phyloP scores from a whole-genome alignment of 805 yeast genomes.

The Metschnikowia noctiluminum region DNA sequence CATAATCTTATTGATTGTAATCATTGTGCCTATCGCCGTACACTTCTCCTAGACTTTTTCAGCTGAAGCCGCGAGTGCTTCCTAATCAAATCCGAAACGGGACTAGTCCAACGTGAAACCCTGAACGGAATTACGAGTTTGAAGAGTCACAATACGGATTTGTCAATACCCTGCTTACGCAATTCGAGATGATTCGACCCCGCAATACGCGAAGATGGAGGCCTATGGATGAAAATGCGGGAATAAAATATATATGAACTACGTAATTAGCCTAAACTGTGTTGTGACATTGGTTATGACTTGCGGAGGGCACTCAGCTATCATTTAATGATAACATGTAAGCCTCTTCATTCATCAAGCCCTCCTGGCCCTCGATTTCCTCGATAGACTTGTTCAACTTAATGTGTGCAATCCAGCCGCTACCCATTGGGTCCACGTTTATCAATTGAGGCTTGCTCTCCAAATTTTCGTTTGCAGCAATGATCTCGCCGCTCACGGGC shows the following conservation, averaged over 20 bases:
- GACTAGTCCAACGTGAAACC: background rate
- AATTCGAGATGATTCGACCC: no score
- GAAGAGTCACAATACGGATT: no score
- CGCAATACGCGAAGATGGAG: background rate
- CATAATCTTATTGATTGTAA: conserved; percentile 75
- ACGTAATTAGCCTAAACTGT: conserved; percentile 3
- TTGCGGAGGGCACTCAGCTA: conserved; percentile 11
- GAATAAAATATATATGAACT: background rate
- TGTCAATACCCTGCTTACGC: no score
- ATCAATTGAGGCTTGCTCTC: conserved; percentile 72
- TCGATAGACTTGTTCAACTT: conserved; percentile 44
- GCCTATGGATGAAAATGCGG: background rate
- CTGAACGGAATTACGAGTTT: background rate
- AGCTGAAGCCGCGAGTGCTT: no score
- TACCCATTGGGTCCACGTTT: conserved; percentile 88
- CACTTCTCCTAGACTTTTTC: conserved; percentile 52
- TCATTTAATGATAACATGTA: conserved; percentile 59
- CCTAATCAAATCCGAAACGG: no score
- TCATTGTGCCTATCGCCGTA: conserved; percentile 90
- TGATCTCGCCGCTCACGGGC: conserved; percentile 76
- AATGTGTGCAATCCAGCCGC: conserved; percentile 88
- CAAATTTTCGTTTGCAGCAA: conserved; percentile 66
- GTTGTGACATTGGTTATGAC: background rate
- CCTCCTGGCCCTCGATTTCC: conserved; percentile 34
- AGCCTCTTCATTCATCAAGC: conserved; percentile 50